Percentiles rank a stretch among this genome's conserved stretches.
Conservation (phyloP, 2,329 filamentous ascomycete species). For the Neofusicoccum parvum region DNA sequence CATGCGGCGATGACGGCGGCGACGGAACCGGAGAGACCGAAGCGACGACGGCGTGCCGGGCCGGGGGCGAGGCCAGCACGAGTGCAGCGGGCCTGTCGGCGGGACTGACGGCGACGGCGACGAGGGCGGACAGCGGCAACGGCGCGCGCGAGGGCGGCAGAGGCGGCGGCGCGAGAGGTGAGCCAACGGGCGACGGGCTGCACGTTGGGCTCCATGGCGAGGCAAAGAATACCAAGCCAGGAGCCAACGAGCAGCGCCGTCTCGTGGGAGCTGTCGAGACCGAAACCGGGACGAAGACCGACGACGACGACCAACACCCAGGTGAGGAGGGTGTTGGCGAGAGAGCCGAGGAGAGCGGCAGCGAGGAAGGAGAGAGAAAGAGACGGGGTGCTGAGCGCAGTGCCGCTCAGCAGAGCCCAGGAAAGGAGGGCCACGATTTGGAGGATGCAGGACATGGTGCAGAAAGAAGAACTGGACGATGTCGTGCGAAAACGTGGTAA, state of each 20-base stretch:
- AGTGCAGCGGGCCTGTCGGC: not conserved
- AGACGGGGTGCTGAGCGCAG: not conserved
- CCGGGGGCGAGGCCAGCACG: no score
- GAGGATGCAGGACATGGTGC: not conserved
- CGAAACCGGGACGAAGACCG: no score
- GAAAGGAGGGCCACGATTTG: not conserved
- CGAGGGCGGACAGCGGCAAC: not conserved
- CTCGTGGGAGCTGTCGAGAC: no score
- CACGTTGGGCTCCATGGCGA: no score
- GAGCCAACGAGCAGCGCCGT: no score
- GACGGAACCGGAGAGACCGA: no score
- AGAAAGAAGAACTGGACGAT: not conserved
- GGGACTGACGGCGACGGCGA: not conserved
- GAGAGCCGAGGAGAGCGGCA: not conserved
- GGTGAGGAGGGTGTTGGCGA: not conserved
- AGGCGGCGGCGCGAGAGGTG: not conserved
- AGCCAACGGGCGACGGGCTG: no score
- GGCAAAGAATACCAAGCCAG: not conserved
- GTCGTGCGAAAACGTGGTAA: not conserved
- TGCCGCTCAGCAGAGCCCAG: constrained; percentile 6
- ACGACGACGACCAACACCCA: no score
- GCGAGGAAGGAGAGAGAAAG: not conserved
- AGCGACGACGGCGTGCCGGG: no score
- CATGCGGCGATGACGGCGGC: no score
- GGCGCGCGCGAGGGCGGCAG: not conserved